These are phyloP conservation scores for Hura crepitans DNA, from an alignment of 441 rosid species.

Conservation along the genomic window DNA sequence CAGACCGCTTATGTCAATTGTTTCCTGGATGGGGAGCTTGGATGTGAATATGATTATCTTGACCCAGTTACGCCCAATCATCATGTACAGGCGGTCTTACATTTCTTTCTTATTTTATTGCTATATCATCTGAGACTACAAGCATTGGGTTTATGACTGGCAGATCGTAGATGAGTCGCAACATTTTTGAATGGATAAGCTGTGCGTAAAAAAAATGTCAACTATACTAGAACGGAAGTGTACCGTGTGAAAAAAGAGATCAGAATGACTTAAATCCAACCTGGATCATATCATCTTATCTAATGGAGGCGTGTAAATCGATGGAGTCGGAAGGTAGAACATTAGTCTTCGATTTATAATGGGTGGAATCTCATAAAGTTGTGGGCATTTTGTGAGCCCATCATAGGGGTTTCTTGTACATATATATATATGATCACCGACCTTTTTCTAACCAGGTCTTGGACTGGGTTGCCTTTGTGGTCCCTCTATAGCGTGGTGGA, in stretches of 20 bases:
- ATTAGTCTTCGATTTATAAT: too few species aligned
- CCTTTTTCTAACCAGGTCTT: too few species aligned
- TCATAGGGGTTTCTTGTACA: too few species aligned
- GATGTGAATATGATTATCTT: constrained; percentile 35
- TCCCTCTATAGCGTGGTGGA: too few species aligned
- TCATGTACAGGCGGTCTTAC: constrained; percentile 19
- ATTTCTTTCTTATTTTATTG: background rate
- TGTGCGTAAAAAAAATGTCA: too few species aligned
- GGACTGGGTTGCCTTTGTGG: too few species aligned
- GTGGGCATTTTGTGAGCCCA: too few species aligned
- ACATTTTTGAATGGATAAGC: background rate
- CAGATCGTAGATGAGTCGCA: background rate
- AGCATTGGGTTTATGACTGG: background rate
- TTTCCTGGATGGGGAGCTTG: constrained; percentile 99
- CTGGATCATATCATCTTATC: background rate
- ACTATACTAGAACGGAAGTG: too few species aligned
- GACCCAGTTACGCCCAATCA: constrained; percentile 8
- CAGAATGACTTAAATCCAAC: background rate
- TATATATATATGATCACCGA: too few species aligned
- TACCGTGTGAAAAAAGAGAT: background rate
- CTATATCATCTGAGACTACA: background rate
- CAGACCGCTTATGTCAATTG: constrained; percentile 83
- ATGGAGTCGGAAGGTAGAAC: too few species aligned
- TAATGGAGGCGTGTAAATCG: too few species aligned
- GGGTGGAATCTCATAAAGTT: too few species aligned